Percentiles rank a stretch among this genome's conserved stretches.
Conservation (phyloP, 176 grass and related monocot genomes). For the Juncus inflexus region DNA sequence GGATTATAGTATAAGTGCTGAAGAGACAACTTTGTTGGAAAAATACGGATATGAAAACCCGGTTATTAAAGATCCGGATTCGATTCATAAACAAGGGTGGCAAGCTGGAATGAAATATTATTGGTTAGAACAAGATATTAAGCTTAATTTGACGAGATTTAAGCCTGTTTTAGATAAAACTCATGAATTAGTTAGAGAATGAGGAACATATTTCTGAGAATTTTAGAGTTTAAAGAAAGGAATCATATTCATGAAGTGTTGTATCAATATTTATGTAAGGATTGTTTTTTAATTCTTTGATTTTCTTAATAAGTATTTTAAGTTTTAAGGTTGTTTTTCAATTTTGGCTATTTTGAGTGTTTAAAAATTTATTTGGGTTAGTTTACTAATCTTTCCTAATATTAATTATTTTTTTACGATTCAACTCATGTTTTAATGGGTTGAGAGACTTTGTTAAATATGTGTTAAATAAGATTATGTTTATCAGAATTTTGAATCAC, state of each 20-base stretch:
- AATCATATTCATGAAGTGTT: background rate
- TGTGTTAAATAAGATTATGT: no score
- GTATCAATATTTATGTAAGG: background rate
- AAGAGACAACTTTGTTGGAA: conserved; percentile 57
- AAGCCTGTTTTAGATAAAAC: conserved; percentile 37
- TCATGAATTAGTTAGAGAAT: conserved; percentile 31
- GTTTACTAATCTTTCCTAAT: no score
- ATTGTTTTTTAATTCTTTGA: background rate
- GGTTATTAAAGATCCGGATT: conserved; percentile 41
- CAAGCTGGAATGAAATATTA: conserved; percentile 50
- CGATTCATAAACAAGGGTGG: conserved; percentile 55
- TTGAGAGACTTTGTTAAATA: no score
- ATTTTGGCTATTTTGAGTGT: no score
- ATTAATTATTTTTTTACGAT: no score
- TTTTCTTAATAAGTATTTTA: no score
- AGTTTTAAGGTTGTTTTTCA: no score
- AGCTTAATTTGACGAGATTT: conserved; percentile 60
- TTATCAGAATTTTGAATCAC: no score
- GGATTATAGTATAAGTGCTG: conserved; percentile 55
- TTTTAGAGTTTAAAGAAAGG: background rate
- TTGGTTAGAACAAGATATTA: conserved; percentile 62
- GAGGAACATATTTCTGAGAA: conserved; percentile 2
- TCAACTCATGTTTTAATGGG: no score
- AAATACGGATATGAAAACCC: conserved; percentile 58
- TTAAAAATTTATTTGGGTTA: no score